These are phyloP conservation scores for Colletotrichum chrysophilum DNA, from an alignment of 2,329 filamentous ascomycete genomes.

Conservation along the genomic window DNA sequence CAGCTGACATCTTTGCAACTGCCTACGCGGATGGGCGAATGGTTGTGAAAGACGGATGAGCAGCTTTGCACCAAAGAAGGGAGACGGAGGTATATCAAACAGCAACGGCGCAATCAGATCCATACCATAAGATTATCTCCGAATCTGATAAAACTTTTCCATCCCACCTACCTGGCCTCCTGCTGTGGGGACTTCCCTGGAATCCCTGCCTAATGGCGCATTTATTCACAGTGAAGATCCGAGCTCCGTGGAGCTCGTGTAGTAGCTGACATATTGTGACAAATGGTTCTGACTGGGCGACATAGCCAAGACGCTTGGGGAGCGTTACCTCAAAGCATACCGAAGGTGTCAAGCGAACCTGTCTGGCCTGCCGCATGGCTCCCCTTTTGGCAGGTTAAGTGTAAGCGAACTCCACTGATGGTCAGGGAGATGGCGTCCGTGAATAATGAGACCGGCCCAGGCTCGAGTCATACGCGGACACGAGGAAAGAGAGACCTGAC, in stretches of 20 bases:
- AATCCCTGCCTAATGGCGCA: background rate
- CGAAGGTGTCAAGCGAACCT: background rate
- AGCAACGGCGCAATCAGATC: background rate
- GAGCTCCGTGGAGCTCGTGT: background rate
- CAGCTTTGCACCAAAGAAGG: background rate
- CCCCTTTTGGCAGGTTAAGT: background rate
- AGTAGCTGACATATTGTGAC: background rate
- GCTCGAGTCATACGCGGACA: background rate
- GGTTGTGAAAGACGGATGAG: background rate
- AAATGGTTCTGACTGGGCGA: background rate
- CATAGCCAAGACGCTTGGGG: background rate
- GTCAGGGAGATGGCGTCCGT: background rate
- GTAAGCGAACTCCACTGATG: background rate
- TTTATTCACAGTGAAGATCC: background rate
- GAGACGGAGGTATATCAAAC: background rate
- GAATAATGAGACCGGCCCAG: background rate
- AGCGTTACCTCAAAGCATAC: background rate
- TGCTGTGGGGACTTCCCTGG: background rate
- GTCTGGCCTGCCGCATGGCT: background rate
- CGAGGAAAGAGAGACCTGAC: background rate
- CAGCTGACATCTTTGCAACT: background rate
- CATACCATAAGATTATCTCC: background rate
- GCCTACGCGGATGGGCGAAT: background rate
- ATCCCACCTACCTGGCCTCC: background rate
- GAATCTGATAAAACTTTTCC: slow-evolving; percentile 2